phyloP scores from a whole-genome alignment of 768 basidiomycete genomes.

The Boletellus emodensis region DNA sequence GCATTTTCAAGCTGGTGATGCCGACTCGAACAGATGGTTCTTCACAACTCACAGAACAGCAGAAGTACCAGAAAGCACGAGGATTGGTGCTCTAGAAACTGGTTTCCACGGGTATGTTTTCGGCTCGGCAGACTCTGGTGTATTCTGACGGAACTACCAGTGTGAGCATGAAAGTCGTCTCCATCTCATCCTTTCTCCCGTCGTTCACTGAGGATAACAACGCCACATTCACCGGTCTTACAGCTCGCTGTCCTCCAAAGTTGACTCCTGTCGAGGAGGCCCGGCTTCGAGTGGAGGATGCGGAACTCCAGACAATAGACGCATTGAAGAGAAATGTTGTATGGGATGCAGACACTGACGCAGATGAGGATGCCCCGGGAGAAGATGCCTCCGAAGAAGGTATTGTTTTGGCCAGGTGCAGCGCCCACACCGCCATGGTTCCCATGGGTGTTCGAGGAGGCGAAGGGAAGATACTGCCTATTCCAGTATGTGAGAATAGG shows the following conservation, averaged over 20 bases:
- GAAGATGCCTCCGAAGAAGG: conserved; percentile 39
- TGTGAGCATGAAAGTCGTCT: conserved; percentile 67
- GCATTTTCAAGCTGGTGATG: conserved; percentile 68
- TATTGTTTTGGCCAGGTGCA: conserved; percentile 24
- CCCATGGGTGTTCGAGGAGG: conserved; percentile 59
- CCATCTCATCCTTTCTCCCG: conserved; percentile 71
- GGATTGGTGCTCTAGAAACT: conserved; percentile 62
- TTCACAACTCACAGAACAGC: conserved; percentile 72
- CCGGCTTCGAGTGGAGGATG: conserved; percentile 47
- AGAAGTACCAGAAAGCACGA: conserved; percentile 73
- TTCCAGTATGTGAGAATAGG: conserved; percentile 25
- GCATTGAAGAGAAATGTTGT: conserved; percentile 58
- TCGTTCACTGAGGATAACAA: conserved; percentile 56
- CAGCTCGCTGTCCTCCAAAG: conserved; percentile 30
- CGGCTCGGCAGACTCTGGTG: not conserved
- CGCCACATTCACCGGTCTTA: conserved; percentile 50
- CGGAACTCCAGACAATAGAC: conserved; percentile 58
- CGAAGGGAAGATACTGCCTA: conserved; percentile 51
- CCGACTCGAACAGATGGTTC: conserved; percentile 70
- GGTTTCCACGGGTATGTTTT: conserved; percentile 63
- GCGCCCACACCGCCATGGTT: conserved; percentile 17
- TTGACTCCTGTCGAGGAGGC: conserved; percentile 61
- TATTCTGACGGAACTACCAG: conserved; percentile 32
- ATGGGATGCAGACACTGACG: conserved; percentile 60
- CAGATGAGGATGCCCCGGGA: conserved; percentile 56